Evolutionary conservation across 1,284 basidiomycete genomes (phyloP), one percentile per base, ranked within the genome.

Genomic region (Naganishia sp.): DNA sequence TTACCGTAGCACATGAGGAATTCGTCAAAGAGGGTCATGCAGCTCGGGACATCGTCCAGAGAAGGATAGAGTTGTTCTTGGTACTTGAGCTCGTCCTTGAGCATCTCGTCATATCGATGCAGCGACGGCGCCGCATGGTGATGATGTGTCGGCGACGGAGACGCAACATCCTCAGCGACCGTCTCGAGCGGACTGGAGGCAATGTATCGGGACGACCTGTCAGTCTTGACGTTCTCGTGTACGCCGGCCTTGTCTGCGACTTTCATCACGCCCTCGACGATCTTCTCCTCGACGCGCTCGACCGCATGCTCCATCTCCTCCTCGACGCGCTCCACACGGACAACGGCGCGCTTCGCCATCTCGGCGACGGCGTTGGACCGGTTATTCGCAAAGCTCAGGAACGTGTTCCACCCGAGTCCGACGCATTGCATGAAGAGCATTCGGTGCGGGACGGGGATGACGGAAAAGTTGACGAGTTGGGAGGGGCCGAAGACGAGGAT

Each of bases 391-490:
- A 75, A 72, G 2, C 72, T 76, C 15, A 72, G 70, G 68, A 68
- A 75, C 57, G 72, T 70, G 71, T 93, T 81, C 92, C 90, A 93
- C 80, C 91, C 90, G 63, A 94, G 82, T 67, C 87, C 88, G 63
- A 94, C 90, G 16, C 88, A 42, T 73, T 90, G 86, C 33, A 92
- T 84, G 23, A 88, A 82, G 9, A 88, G 82, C 68, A 93, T 87
- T n/a, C 90, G 86, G 64, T 92, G 81, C 72, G 92, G 90, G 4
- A 84, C 84, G 0, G 91, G 92, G 0, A 93, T 84, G 57, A 93
- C 28, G 15, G 86, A 81, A 73, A 93, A 93, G 80, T 94, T 94
- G 81, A 91, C 80, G 64, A 90, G 76, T 75, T 93, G 90, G 0
- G 90, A 86, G 0, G 91, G 91, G 53, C 66, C 67, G 25, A 67